Percentiles rank a stretch among this genome's conserved stretches.
Conservation (phyloP, 768 basidiomycete species). For the Lyophyllum atratum region DNA sequence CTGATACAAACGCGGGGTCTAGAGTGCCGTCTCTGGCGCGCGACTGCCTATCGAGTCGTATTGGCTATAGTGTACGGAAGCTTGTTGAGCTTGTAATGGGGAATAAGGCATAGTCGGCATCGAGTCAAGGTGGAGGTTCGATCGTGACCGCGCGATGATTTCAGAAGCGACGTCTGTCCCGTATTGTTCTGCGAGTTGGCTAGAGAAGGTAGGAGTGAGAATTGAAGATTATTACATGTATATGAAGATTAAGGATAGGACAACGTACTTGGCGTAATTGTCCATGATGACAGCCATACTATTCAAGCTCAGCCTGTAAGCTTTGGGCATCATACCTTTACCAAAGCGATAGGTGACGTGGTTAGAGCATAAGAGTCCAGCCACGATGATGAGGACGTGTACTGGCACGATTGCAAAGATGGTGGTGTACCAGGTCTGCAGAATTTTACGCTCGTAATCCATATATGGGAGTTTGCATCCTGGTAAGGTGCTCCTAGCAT, state of each 20-base stretch:
- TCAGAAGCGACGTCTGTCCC: conserved; percentile 65
- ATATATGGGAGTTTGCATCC: conserved; percentile 75
- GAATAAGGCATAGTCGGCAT: conserved; percentile 29
- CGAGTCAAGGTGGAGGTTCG: conserved; percentile 44
- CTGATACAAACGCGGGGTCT: neutral
- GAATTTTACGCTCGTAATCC: conserved; percentile 53
- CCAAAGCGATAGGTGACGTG: conserved; percentile 88
- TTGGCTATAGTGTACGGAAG: conserved; percentile 14
- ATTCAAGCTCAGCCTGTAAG: conserved; percentile 71
- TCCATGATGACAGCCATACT: conserved; percentile 87
- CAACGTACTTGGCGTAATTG: conserved; percentile 70
- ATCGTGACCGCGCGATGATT: conserved; percentile 56
- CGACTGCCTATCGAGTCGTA: conserved; percentile 26
- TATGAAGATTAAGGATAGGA: neutral
- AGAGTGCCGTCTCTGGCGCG: conserved; percentile 17
- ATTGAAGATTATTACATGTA: conserved; percentile 1
- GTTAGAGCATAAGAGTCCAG: conserved; percentile 71
- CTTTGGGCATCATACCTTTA: conserved; percentile 87
- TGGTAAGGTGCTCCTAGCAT: conserved; percentile 66
- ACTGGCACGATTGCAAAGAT: conserved; percentile 69
- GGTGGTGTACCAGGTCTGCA: conserved; percentile 65
- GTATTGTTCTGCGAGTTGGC: conserved; percentile 76
- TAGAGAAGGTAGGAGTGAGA: conserved; percentile 22
- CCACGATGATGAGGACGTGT: conserved; percentile 65
- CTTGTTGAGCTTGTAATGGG: conserved; percentile 10